Evolutionary conservation across 441 rosid genomes (phyloP), one percentile per base, ranked within the genome.

Genomic region (Erysimum cheiri): DNA sequence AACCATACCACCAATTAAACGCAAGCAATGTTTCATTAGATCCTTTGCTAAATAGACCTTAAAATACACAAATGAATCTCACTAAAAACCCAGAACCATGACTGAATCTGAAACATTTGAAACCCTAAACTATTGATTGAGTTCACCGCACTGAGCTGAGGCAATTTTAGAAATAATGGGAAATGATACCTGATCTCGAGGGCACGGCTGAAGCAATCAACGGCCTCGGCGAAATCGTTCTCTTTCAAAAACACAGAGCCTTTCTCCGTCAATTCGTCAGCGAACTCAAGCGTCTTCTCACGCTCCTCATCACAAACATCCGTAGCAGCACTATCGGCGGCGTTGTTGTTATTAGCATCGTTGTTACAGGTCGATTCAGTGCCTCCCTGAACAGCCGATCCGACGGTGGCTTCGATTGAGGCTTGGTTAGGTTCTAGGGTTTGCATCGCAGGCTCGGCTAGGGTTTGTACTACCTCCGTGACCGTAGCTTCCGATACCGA

Each of bases 201-300:
- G 35, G 94, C 86, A 24, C 97, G 99, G 82, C 97, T 90, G 40
- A 87, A 87, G 80, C 89, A 95, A 36, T 92, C 98, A 4, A 86
- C 85, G 5, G 99, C 99, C 79, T 92, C 93, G 3, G 67, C 64
- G 61, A 77, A 85, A 71, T 92, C 96, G 3, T 62, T 70, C 46
- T 87, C 93, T 60, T 78, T 90, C 54, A 90, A 63, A 10, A 89
- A 94, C 12, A 8, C 33, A 24, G 78, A 66, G 58, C 96, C 97
- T 74, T 66, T 82, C 83, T 84, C 91, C 52, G 82, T 70, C 69
- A 95, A 71, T 69, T 86, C 92, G 0, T 77, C 83, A 1, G 93
- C 86, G 43, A 82, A 65, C 81, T 88, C 93, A 39, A 90, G 77
- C 14, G 87, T 83, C 72, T 80, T 80, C 74, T 81, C 86, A 11